A percentile compares a stretch with the other conserved stretches of the same genome.
phyloP scores from a whole-genome alignment of 1,139 yeast genomes.

The Hyphopichia khmerensis region DNA sequence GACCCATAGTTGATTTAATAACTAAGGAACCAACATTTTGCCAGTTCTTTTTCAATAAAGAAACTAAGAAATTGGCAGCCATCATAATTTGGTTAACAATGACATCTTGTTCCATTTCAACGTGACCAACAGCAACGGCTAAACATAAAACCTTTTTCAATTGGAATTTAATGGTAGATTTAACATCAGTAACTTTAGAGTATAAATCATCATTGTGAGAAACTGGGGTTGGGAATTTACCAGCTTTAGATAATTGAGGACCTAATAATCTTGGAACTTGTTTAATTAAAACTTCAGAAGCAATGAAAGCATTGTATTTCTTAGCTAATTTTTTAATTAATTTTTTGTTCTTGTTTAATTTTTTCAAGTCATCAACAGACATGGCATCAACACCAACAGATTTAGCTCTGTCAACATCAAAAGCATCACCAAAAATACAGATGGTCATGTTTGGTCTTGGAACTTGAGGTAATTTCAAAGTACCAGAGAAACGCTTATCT shows the following conservation, averaged over 20 bases:
- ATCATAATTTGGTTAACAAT: conserved; percentile 98
- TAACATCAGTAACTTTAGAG: conserved; percentile 94
- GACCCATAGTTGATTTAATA: conserved; percentile 99
- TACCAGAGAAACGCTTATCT: conserved; percentile 99
- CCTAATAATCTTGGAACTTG: conserved; percentile 99
- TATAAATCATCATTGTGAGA: conserved; percentile 98
- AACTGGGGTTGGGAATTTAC: conserved; percentile 99
- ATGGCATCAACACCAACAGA: conserved; percentile 99
- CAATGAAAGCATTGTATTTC: conserved; percentile 99
- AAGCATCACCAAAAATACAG: conserved; percentile 99
- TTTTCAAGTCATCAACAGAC: conserved; percentile 99
- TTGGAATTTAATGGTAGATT: conserved; percentile 99
- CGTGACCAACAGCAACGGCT: conserved; percentile 98
- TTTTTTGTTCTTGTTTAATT: conserved; percentile 99
- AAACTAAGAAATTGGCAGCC: conserved; percentile 99
- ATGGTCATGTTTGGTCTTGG: conserved; percentile 99
- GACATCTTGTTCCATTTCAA: conserved; percentile 95
- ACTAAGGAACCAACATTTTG: conserved; percentile 99
- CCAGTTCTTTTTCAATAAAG: conserved; percentile 99
- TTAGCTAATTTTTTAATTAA: conserved; percentile 99
- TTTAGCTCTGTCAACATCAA: conserved; percentile 99
- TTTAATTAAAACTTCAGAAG: conserved; percentile 98
- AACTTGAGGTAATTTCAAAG: conserved; percentile 96
- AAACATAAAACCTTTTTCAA: conserved; percentile 92
- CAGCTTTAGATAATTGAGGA: conserved; percentile 99